Evolutionary conservation across 306 rosid species (phyloP).

Genomic region (Pterocarpus santalinus): DNA sequence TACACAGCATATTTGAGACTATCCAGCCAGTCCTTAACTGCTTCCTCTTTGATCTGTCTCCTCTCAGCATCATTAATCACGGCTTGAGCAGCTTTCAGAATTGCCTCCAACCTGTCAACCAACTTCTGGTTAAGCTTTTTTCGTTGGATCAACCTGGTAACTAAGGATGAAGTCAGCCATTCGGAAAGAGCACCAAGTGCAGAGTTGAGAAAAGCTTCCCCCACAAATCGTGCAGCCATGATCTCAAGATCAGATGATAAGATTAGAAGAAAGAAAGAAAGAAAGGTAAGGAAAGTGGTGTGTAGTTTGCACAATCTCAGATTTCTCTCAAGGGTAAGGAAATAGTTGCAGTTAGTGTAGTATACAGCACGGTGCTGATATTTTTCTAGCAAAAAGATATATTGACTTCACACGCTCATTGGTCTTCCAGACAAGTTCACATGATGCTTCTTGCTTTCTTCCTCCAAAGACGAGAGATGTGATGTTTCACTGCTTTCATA

Average conservation of each 20-base stretch:
- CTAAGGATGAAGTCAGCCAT: neutral
- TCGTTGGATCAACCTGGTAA: neutral
- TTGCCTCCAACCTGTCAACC: neutral
- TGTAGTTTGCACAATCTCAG: neutral
- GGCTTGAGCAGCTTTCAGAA: neutral
- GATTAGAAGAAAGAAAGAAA: neutral
- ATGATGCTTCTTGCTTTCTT: neutral
- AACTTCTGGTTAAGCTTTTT: neutral
- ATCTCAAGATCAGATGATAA: neutral
- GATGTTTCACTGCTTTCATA: neutral
- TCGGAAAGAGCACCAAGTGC: too few relatives aligned
- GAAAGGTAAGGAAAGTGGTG: neutral
- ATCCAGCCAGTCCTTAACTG: neutral
- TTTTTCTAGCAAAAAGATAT: too few relatives aligned
- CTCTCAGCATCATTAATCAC: neutral
- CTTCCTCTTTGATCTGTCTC: neutral
- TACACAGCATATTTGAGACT: neutral
- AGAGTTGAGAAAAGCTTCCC: neutral
- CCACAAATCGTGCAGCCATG: neutral
- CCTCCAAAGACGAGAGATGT: neutral
- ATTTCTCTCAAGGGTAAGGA: neutral
- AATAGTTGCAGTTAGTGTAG: neutral
- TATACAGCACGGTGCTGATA: neutral
- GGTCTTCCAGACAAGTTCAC: neutral
- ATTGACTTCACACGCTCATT: neutral